Percentiles rank a stretch among this genome's conserved stretches.
These are phyloP conservation scores for Betula pendula DNA, from an alignment of 306 rosid genomes.

Conservation along the genomic window DNA sequence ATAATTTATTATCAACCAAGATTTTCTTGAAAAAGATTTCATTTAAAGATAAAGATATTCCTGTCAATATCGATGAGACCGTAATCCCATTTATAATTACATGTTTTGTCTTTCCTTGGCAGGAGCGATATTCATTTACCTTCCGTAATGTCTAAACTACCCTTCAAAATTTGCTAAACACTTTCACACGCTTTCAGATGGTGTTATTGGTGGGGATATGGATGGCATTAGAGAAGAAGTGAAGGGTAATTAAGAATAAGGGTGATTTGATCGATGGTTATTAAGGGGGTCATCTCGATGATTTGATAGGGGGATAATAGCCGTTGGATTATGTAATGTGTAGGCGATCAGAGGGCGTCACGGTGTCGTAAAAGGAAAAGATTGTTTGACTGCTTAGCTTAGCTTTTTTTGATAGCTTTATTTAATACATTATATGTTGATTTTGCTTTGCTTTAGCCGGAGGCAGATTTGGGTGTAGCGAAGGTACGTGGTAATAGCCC, in stretches of 20 bases:
- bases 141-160: conserved; percentile 4
- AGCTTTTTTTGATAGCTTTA: conserved; percentile 13
- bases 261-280: conserved; percentile 28
- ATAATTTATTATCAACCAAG: background rate
- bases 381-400: conserved; percentile 46
- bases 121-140: conserved; percentile 17
- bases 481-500: conserved; percentile 27
- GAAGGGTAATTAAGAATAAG: background rate
- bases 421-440: background rate
- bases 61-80: conserved; percentile 58
- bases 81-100: conserved; percentile 45
- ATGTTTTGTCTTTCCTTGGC: conserved; percentile 15
- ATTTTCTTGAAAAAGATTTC: conserved; percentile 8
- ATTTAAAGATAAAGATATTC: conserved; percentile 30
- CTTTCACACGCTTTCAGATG: background rate
- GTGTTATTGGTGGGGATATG: too few relatives aligned
- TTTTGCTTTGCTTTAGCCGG: background rate
- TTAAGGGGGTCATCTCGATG: conserved; percentile 21
- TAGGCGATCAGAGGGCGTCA: conserved; percentile 38
- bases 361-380: conserved; percentile 59
- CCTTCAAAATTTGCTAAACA: background rate
- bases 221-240: conserved; percentile 14
- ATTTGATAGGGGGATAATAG: conserved; percentile 7
- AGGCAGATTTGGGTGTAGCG: conserved; percentile 3
- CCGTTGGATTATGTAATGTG: conserved; percentile 35